Percentiles rank a stretch among this genome's conserved stretches.
Evolutionary conservation across 2,329 filamentous ascomycete genomes (phyloP).

Genomic region (Fonsecaea multimorphosa): DNA sequence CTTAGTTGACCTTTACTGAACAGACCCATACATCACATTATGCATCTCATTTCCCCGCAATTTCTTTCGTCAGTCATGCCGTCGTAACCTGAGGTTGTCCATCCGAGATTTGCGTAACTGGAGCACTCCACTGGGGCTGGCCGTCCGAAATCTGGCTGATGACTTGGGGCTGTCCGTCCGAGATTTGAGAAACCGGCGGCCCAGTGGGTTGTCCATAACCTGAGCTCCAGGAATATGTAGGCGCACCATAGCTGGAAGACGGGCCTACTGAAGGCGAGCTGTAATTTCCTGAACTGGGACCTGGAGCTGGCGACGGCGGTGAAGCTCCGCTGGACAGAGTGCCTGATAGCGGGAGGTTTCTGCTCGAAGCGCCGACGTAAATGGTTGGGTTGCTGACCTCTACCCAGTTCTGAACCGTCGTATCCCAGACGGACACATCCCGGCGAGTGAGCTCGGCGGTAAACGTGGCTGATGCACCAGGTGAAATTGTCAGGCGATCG

Average conservation of each 20-base stretch:
- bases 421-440: conserved; percentile 88
- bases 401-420: conserved; percentile 81
- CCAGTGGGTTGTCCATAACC: conserved; percentile 24
- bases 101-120: conserved; percentile 33
- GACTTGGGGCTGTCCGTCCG: conserved; percentile 44
- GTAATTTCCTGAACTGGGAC: neutral
- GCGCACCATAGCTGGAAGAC: conserved; percentile 8
- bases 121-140: conserved; percentile 10
- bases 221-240: conserved; percentile 13
- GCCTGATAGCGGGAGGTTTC: conserved; percentile 60
- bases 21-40: neutral
- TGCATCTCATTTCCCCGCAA: neutral
- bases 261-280: conserved; percentile 4
- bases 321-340: conserved; percentile 41
- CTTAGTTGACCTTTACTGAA: neutral
- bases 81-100: conserved; percentile 30
- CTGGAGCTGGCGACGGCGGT: conserved; percentile 3
- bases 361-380: conserved; percentile 65
- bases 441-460: conserved; percentile 73
- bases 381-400: conserved; percentile 61
- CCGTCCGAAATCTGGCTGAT: conserved; percentile 23
- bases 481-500: conserved; percentile 73
- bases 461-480: conserved; percentile 73
- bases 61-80: conserved; percentile 37
- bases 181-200: conserved; percentile 35